These are phyloP conservation scores for Aspergillus ostianus DNA, from an alignment of 495 filamentous ascomycete genomes.

Conservation along the genomic window DNA sequence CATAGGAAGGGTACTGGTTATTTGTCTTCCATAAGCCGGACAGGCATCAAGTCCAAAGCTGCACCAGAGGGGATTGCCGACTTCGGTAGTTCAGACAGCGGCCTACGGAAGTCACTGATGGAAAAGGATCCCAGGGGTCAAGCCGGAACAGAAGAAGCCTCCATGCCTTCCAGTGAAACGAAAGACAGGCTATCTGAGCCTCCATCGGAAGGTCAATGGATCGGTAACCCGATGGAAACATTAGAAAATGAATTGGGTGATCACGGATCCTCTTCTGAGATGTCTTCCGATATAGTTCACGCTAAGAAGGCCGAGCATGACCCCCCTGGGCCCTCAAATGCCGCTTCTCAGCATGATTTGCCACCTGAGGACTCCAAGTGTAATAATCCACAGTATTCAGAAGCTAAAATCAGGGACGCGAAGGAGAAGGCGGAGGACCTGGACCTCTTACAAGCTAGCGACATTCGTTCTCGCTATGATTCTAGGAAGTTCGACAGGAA, in stretches of 20 bases:
- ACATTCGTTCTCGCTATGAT: conserved; percentile 47
- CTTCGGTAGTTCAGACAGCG: background rate
- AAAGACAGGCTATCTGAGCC: background rate
- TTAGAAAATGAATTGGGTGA: background rate
- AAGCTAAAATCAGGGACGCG: background rate
- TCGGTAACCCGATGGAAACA: background rate
- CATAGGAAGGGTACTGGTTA: conserved; percentile 3
- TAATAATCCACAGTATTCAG: background rate
- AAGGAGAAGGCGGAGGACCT: conserved; percentile 34
- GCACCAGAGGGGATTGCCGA: background rate
- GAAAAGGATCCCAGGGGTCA: background rate
- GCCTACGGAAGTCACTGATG: background rate
- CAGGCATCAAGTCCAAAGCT: background rate
- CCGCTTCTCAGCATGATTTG: background rate
- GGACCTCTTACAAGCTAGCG: conserved; percentile 44
- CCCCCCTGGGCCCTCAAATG: background rate
- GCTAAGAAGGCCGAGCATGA: background rate
- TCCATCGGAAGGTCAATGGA: background rate
- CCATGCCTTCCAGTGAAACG: background rate
- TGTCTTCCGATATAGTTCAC: background rate
- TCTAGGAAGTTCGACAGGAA: conserved; percentile 26
- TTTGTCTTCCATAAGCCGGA: conserved; percentile 7
- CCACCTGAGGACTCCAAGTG: conserved; percentile 25
- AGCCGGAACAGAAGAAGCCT: background rate
- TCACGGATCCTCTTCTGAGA: background rate